These are phyloP conservation scores for Antitrichia curtipendula DNA, from an alignment of 225 moss, liverwort and hornwort genomes.

Conservation along the genomic window DNA sequence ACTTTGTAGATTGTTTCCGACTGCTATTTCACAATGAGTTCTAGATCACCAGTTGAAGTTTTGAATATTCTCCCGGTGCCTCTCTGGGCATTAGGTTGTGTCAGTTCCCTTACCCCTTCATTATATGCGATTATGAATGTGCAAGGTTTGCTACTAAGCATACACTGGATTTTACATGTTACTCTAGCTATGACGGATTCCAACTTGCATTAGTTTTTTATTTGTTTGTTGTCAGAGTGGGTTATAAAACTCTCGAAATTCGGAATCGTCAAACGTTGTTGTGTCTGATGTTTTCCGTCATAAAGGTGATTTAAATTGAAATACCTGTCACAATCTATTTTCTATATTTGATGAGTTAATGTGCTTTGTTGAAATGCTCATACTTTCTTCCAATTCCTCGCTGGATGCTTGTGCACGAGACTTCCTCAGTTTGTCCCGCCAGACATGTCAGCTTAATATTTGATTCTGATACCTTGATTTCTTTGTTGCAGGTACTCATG, in stretches of 20 bases:
- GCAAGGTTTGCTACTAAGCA: background rate
- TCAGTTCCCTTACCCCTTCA: background rate
- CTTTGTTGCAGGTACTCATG: constrained; percentile 25
- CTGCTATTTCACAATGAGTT: background rate
- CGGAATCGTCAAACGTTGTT: background rate
- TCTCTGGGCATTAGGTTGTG: constrained; percentile 20
- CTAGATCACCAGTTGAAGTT: constrained; percentile 1
- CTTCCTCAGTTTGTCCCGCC: background rate
- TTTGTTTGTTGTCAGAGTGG: background rate
- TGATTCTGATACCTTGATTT: constrained; percentile 10
- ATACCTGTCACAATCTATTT: background rate
- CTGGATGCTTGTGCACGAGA: background rate
- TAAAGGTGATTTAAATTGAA: background rate
- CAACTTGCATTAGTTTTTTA: background rate
- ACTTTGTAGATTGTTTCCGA: background rate
- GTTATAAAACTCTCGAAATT: background rate
- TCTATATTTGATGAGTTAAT: background rate
- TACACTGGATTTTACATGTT: background rate
- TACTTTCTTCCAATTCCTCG: background rate
- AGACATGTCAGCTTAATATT: background rate
- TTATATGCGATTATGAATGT: constrained; percentile 5
- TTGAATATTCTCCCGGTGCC: constrained; percentile 12
- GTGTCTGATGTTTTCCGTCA: background rate
- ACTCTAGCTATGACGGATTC: background rate
- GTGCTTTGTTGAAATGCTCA: background rate